Percentiles rank a stretch among this genome's conserved stretches.
phyloP scores from a whole-genome alignment of 139 green algal species.

The Asterochloris erici region DNA sequence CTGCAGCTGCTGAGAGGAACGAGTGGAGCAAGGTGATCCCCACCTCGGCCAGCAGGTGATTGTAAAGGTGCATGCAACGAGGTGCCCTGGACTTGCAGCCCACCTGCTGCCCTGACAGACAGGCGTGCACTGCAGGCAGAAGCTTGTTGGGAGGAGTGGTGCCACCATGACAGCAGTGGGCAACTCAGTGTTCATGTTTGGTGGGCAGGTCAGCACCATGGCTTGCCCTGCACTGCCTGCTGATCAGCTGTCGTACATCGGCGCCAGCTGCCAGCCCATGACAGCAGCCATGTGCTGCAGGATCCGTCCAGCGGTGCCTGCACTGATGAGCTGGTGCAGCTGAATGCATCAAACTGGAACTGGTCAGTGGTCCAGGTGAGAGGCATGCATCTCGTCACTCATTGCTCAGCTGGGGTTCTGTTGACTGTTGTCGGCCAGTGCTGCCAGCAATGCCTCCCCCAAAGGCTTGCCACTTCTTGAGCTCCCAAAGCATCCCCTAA shows the following conservation, averaged over 20 bases:
- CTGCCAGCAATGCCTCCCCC: too few species aligned
- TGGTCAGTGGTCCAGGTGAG: constrained; percentile 43
- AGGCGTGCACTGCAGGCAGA: constrained; percentile 31
- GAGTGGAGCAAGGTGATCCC: too few species aligned
- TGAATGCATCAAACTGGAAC: constrained; percentile 40
- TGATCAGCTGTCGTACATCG: too few species aligned
- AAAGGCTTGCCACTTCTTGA: too few species aligned
- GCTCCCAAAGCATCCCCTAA: too few species aligned
- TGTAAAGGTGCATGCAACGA: too few species aligned
- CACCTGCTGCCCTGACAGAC: background rate
- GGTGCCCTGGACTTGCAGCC: background rate
- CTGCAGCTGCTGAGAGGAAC: too few species aligned
- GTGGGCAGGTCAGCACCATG: constrained; percentile 45
- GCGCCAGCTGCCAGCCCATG: too few species aligned
- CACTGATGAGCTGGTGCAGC: constrained; percentile 47
- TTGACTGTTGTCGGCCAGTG: too few species aligned
- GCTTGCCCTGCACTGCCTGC: too few species aligned
- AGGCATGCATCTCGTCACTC: background rate
- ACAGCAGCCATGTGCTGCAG: constrained; percentile 15
- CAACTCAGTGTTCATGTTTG: constrained; percentile 52
- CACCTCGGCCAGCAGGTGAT: too few species aligned
- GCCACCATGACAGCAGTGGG: constrained; percentile 43
- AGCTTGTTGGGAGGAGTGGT: constrained; percentile 44
- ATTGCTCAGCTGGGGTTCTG: background rate
- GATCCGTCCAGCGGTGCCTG: constrained; percentile 42